phyloP scores from a whole-genome alignment of 208 protist genomes.

The Trypanosoma brucei region DNA sequence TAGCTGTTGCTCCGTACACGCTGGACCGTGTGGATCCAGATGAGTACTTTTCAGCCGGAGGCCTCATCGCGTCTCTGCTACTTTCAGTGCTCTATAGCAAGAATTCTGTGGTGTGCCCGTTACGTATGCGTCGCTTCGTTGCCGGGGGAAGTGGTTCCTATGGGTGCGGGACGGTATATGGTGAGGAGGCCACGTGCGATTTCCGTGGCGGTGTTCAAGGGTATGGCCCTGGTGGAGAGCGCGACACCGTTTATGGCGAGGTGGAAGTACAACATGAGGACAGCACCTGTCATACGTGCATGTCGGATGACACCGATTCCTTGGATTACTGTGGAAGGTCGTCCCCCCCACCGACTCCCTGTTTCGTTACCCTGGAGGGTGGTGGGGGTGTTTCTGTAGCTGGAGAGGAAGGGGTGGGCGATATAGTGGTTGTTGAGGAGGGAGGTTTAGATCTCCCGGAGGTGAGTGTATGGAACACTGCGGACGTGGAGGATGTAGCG shows the following conservation, averaged over 20 bases:
- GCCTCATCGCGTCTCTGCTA: conserved; percentile 37
- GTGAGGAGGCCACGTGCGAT: no score
- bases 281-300: background rate
- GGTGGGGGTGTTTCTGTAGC: background rate
- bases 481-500: conserved; percentile 52
- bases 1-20: conserved; percentile 67
- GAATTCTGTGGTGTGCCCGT: conserved; percentile 42
- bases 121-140: background rate
- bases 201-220: no score
- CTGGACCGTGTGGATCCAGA: conserved; percentile 51
- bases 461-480: conserved; percentile 1
- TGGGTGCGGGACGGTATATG: no score
- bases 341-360: no score
- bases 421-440: conserved; percentile 5
- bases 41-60: conserved; percentile 40
- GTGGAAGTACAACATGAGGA: background rate
- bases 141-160: background rate
- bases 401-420: background rate
- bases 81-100: conserved; percentile 46
- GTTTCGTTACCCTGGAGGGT: no score
- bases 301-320: no score
- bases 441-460: conserved; percentile 12
- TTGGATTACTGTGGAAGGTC: no score
- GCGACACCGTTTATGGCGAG: no score
- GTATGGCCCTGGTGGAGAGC: no score